Evolutionary conservation across 371 early-diverging fungal species (phyloP).

Genomic region (Syncephalis fuscata): DNA sequence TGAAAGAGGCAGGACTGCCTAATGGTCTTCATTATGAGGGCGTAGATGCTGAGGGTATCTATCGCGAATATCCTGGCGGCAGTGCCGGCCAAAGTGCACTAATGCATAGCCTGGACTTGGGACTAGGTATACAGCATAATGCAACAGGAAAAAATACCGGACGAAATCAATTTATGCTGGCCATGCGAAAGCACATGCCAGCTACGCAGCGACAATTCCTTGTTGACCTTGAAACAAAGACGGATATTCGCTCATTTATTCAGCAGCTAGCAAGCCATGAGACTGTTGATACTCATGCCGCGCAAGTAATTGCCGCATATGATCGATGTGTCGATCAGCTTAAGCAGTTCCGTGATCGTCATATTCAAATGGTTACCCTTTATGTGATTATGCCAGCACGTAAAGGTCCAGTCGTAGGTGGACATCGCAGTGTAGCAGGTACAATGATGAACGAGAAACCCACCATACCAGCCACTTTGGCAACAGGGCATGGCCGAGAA

Average conservation of each 20-base stretch:
- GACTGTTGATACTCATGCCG: slow-evolving; percentile 8
- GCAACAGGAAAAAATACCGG: slow-evolving; percentile 34
- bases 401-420: slow-evolving; percentile 48
- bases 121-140: slow-evolving; percentile 79
- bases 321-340: slow-evolving; percentile 65
- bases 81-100: slow-evolving; percentile 90
- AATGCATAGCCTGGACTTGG: slow-evolving; percentile 84
- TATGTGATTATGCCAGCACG: slow-evolving; percentile 83
- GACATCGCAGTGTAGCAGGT: slow-evolving; percentile 16
- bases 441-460: slow-evolving; percentile 9
- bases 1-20: slow-evolving; percentile 69
- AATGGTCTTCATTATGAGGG: slow-evolving; percentile 84
- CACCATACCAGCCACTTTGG: neutral
- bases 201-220: slow-evolving; percentile 72
- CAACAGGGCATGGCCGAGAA: too few relatives aligned
- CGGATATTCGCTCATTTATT: slow-evolving; percentile 37
- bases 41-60: slow-evolving; percentile 44
- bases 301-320: slow-evolving; percentile 31
- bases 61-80: slow-evolving; percentile 76
- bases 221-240: slow-evolving; percentile 47
- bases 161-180: slow-evolving; percentile 32
- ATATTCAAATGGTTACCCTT: slow-evolving; percentile 79
- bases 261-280: slow-evolving; percentile 9
- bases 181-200: slow-evolving; percentile 91
- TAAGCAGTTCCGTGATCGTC: slow-evolving; percentile 76